phyloP scores from a whole-genome alignment of 495 filamentous ascomycete species.

The Podospora tetraspora region DNA sequence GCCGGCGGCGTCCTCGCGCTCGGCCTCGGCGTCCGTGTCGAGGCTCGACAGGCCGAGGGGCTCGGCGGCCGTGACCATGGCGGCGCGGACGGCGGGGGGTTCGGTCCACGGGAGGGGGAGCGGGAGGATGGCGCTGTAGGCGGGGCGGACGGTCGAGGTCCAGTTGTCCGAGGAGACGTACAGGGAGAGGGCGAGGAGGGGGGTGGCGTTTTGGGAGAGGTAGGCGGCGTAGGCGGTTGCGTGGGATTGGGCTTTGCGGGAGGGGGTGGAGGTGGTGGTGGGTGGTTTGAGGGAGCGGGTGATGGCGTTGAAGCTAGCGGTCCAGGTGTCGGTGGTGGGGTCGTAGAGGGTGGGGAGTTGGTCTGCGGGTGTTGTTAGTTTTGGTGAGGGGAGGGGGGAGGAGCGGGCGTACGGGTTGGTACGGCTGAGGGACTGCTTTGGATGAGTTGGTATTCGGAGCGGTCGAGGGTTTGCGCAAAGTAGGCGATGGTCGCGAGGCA shows the following conservation, averaged over 20 bases:
- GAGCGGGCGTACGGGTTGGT: conserved; percentile 59
- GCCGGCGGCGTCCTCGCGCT: conserved; percentile 28
- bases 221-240: conserved; percentile 65
- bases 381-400: background rate
- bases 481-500: conserved; percentile 75
- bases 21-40: conserved; percentile 40
- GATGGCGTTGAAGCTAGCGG: conserved; percentile 69
- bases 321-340: conserved; percentile 48
- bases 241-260: conserved; percentile 52
- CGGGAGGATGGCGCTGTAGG: conserved; percentile 68
- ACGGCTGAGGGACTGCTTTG: conserved; percentile 67
- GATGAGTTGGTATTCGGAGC: conserved; percentile 66
- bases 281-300: conserved; percentile 54
- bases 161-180: conserved; percentile 89
- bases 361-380: conserved; percentile 44
- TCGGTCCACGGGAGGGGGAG: conserved; percentile 81
- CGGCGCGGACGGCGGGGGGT: conserved; percentile 58
- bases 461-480: conserved; percentile 52
- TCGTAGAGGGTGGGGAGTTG: conserved; percentile 70
- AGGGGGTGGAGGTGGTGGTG: conserved; percentile 49
- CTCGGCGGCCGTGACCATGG: conserved; percentile 64
- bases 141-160: conserved; percentile 61
- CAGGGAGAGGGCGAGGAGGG: conserved; percentile 72
- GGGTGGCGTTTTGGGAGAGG: conserved; percentile 56
- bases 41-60: conserved; percentile 59